phyloP scores from a whole-genome alignment of 164 flowering plant species.

The Cinnamomum micranthum region DNA sequence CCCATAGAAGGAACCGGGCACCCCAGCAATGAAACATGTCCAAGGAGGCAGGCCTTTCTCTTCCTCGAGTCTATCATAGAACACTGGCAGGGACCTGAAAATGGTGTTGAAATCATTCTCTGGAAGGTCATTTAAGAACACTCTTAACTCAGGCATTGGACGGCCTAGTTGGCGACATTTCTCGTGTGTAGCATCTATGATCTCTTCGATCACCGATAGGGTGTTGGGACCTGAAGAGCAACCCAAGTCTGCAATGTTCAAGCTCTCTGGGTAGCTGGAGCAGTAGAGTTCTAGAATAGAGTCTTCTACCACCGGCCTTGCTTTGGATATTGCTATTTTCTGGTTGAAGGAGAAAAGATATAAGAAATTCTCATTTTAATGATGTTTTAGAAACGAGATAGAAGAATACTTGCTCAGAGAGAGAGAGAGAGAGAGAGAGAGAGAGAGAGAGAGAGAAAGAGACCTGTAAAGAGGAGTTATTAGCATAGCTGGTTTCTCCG shows the following conservation, averaged over 20 bases:
- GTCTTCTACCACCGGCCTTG: constrained; percentile 35
- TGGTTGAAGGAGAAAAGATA: constrained; percentile 9
- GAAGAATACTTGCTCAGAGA: no score
- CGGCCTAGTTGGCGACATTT: constrained; percentile 7
- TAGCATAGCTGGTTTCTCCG: no score
- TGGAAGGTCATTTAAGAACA: constrained; percentile 56
- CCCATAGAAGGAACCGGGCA: constrained; percentile 37
- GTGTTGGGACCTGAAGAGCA: constrained; percentile 79
- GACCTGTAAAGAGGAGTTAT: no score
- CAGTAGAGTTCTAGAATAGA: constrained; percentile 29
- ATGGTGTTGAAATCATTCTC: constrained; percentile 52
- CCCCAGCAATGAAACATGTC: constrained; percentile 41
- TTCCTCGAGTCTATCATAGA: constrained; percentile 19
- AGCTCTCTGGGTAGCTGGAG: constrained; percentile 13
- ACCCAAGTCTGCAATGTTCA: constrained; percentile 61
- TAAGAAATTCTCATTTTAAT: neutral
- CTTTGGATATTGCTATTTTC: constrained; percentile 38
- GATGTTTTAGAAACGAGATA: no score
- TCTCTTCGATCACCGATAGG: constrained; percentile 24
- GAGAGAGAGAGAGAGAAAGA: no score
- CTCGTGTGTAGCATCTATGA: constrained; percentile 25
- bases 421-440: no score
- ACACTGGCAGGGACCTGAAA: constrained; percentile 30
- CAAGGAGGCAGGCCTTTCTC: constrained; percentile 19
- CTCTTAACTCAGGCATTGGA: constrained; percentile 29